Evolutionary conservation across 2,329 filamentous ascomycete genomes (phyloP), one percentile per base, ranked within the genome.

Genomic region (Fusarium liriodendri): DNA sequence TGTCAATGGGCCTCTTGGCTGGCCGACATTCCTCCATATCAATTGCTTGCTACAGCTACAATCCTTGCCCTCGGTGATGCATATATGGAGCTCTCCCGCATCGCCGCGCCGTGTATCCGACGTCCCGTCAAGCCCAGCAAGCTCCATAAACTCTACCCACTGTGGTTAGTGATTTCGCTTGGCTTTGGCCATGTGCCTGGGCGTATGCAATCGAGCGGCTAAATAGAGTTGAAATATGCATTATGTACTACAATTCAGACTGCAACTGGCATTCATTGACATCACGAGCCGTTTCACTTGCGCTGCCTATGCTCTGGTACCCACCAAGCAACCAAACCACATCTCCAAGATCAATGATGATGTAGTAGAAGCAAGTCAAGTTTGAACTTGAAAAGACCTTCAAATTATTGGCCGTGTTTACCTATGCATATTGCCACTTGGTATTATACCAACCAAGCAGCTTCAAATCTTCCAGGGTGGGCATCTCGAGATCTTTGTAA

Each of bases 21-120:
- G 32, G 18, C 45, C 22, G 13, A 27, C 13, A 54, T 18, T 54
- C 45, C 16, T 60, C 45, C 40, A 11, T 32, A 27, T 13, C 62
- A 54, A 42, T 61, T 57, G 45, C 35, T 60, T 64, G 60, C 32
- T 54, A 29, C 55, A 64, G 25, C 33, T 45, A 22, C n/a, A 52
- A 37, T 25, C 60, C 16, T 62, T 62, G 33, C 61, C 13, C 35
- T 35, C 25, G 14, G 32, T 37, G 38, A 32, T 32, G 35, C 25
- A 22, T 32, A 42, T 20, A 25, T 52, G 20, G 33, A 27, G 38
- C 60, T 61, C 54, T 38, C 13, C 68, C 62, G 75, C 76, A 69
- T 71, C 73, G 32, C 42, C 75, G 76, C 68, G 61, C 71, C 76
- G 76, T 45, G 62, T 42, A 69, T 67, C 76, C 76, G 75, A 57